Base-by-base conservation (phyloP, 495 filamentous ascomycete species). In the Xylaria castorea region DNA sequence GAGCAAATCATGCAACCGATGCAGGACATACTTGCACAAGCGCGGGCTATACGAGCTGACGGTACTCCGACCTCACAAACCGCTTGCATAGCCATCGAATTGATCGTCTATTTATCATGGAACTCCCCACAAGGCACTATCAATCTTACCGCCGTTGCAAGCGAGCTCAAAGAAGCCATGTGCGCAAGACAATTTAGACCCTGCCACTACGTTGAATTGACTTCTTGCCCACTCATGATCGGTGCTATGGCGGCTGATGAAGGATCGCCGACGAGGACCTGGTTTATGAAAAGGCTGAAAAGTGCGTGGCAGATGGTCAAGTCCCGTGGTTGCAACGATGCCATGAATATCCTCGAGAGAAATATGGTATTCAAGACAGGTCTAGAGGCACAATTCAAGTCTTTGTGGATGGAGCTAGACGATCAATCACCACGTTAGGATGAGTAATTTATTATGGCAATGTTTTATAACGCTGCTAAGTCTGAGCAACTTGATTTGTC, bases 141-240 rank as follows among this genome's bases (percentile, higher is more conserved):
- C 22, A 51, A 77, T 62, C 46, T 77, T 3, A 73, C 71, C 0
- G 62, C 72, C 3, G 69, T 77, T 27, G 74, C 75, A 11, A 66
- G 57, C 14, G 74, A 79, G 51, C 58, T 77, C 7, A 70, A 73
- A 71, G 71, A 75, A 16, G 63, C 70, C 1, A 72, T 76, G 38
- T 65, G 20, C 30, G 53, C 60, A 40, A 71, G 61, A 8, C 77
- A 71, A n/a, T 65, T 74, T n/a, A 72, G 66, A 30, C 62, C 73
- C 11, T 79, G 77, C 64, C 53, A 46, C 4, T 77, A 74, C 42
- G 75, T 74, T 75, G 70, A 79, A 27, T 34, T 79, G 57, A 79
- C 75, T 9, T 77, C 58, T 22, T 77, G 73, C 44, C 75, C 77
- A 34, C 71, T 76, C 14, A 69, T 77, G 50, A 44, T 77, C 30